Conservation (phyloP, 768 basidiomycete genomes). For the Naganishia randhawae region DNA sequence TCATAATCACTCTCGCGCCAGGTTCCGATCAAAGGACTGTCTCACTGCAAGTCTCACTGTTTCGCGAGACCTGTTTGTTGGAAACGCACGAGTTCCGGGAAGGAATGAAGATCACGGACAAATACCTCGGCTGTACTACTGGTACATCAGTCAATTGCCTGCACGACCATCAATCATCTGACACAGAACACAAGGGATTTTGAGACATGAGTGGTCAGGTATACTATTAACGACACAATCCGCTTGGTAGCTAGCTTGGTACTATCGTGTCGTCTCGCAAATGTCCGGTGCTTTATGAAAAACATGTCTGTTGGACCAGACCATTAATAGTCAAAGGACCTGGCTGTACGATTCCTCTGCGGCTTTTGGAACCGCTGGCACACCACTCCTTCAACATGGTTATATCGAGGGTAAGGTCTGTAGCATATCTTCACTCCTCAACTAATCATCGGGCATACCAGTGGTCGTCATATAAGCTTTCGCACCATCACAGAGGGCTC, state of each 20-base stretch:
- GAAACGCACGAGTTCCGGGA: background rate
- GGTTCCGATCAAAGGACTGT: background rate
- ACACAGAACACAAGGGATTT: background rate
- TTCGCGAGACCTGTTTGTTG: background rate
- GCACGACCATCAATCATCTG: too few relatives aligned
- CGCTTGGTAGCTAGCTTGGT: background rate
- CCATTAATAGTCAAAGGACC: background rate
- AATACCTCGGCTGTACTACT: background rate
- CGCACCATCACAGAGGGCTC: too few relatives aligned
- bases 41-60: background rate
- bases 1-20: background rate
- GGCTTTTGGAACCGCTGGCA: too few relatives aligned
- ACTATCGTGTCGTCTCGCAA: background rate
- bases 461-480: too few relatives aligned
- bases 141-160: background rate
- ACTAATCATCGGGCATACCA: too few relatives aligned
- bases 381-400: too few relatives aligned
- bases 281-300: background rate
- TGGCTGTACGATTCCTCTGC: too few relatives aligned
- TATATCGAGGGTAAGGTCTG: too few relatives aligned
- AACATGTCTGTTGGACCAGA: background rate
- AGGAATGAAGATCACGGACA: slow-evolving; percentile 2
- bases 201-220: background rate
- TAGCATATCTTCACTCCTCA: too few relatives aligned
- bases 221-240: too few relatives aligned